These are phyloP conservation scores for Talaromyces thailandensis DNA, from an alignment of 495 filamentous ascomycete species.

Conservation along the genomic window DNA sequence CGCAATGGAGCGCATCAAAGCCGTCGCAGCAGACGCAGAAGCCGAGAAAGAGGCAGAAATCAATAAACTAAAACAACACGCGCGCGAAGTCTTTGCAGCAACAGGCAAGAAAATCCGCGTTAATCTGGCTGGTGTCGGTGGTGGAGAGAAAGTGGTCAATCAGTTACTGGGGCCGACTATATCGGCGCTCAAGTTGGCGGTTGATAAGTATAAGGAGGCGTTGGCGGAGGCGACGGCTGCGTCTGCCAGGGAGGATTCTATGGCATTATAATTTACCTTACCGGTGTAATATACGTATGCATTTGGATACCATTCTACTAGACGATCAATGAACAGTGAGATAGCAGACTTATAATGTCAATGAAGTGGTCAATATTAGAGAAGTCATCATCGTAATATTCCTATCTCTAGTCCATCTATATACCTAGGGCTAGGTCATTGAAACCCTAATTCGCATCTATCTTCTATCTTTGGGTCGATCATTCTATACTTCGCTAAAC, in stretches of 20 bases:
- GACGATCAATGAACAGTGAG: neutral
- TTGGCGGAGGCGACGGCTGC: constrained; percentile 44
- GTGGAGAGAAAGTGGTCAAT: constrained; percentile 67
- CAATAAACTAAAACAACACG: constrained; percentile 53
- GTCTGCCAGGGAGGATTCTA: constrained; percentile 1
- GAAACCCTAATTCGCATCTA: neutral
- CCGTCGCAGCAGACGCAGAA: constrained; percentile 74
- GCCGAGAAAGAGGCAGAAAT: constrained; percentile 52
- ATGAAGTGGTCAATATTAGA: neutral
- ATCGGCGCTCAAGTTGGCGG: constrained; percentile 55
- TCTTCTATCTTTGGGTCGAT: neutral
- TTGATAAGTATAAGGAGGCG: constrained; percentile 53
- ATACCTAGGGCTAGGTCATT: neutral
- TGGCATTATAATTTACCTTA: neutral
- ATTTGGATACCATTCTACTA: neutral
- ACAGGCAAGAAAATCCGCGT: constrained; percentile 62
- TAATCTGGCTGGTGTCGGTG: constrained; percentile 54
- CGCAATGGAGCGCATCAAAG: constrained; percentile 69
- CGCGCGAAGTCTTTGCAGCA: constrained; percentile 52
- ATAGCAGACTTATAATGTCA: neutral
- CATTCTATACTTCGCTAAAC: neutral
- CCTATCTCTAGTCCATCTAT: neutral
- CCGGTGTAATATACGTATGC: neutral
- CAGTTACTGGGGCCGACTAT: constrained; percentile 65
- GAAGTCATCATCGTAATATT: neutral